Base-by-base conservation (phyloP, 129 eudicot genomes). In the Flaveria linearis region DNA sequence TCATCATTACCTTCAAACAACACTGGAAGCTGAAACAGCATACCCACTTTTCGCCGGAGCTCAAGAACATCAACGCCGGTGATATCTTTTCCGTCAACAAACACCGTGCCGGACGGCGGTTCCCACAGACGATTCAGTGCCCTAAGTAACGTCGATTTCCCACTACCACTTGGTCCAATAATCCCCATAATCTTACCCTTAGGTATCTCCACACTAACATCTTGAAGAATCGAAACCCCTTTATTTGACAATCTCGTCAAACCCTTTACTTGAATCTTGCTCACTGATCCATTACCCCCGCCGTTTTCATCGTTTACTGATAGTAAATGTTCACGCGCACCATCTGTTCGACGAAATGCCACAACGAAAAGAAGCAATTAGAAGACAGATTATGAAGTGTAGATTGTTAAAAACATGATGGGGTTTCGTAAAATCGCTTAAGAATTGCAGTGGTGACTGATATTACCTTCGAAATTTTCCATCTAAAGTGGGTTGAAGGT, bases 161-260 rank as follows among this genome's bases (percentile, higher is more conserved):
- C 98, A 52, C 98, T 94, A 20, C 98, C 98, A 75, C 98, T 94
- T 0, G 98, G 98, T 2, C 98, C 98, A n/a, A 94, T 94, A 62
- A 94, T 80, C 42, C 98, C 98, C 86, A 94, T 84, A 76, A 94
- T 91, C 33, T 73, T 82, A 20, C 96, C 97, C 73, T 69, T 91
- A 12, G 96, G 97, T 62, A 94, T 83, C 49, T 87, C 93, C 69
- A 89, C 36, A 74, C 76, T 79, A 26, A 94, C 80, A 43, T 88
- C 81, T 69, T 73, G 80, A 78, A 94, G 89, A 42, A 94, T 87
- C n/a, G 47, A 30, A 50, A 76, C 85, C 20, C 89, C 93, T 73
- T 88, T 84, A 60, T 87, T 93, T 12, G 90, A 78, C 12, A 46
- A 71, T 76, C 83, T 87, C 2, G 69, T 73, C 83, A 94, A 80